Conservation (phyloP, 2,329 filamentous ascomycete genomes). For the Colletotrichum scovillei region DNA sequence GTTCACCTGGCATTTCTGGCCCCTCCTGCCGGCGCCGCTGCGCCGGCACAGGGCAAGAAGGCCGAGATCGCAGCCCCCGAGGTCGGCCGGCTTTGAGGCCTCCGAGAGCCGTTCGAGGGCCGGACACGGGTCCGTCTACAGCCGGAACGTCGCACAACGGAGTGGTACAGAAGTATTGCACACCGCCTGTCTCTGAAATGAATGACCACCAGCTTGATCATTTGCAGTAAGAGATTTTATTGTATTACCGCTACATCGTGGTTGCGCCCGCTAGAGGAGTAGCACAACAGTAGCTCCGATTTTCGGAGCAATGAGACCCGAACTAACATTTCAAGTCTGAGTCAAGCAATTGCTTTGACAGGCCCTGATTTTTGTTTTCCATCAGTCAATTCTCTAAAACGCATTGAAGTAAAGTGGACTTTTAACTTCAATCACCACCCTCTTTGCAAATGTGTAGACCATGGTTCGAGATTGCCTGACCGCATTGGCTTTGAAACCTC, state of each 20-base stretch:
- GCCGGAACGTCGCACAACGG: neutral
- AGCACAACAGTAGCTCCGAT: neutral
- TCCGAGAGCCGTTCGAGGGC: neutral
- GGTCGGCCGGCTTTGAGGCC: conserved; percentile 20
- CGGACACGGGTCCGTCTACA: conserved; percentile 21
- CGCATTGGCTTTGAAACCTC: too few relatives aligned
- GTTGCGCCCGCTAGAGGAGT: neutral
- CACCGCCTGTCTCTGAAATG: too few relatives aligned
- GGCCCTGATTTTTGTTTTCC: neutral
- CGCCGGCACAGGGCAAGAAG: conserved; percentile 9
- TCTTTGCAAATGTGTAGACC: too few relatives aligned
- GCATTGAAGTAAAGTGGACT: too few relatives aligned
- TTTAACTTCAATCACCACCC: too few relatives aligned
- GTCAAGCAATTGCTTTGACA: neutral
- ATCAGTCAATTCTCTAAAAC: neutral
- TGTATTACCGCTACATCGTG: neutral
- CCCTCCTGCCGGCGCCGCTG: neutral
- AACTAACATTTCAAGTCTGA: neutral
- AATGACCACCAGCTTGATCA: neutral
- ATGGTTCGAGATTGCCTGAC: too few relatives aligned
- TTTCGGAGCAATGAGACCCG: neutral
- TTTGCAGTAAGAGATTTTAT: neutral
- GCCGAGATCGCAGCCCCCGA: conserved; percentile 25
- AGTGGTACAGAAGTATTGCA: too few relatives aligned
- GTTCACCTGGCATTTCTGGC: neutral